Base-by-base conservation (phyloP, 495 filamentous ascomycete species). In the Apodospora peruviana region DNA sequence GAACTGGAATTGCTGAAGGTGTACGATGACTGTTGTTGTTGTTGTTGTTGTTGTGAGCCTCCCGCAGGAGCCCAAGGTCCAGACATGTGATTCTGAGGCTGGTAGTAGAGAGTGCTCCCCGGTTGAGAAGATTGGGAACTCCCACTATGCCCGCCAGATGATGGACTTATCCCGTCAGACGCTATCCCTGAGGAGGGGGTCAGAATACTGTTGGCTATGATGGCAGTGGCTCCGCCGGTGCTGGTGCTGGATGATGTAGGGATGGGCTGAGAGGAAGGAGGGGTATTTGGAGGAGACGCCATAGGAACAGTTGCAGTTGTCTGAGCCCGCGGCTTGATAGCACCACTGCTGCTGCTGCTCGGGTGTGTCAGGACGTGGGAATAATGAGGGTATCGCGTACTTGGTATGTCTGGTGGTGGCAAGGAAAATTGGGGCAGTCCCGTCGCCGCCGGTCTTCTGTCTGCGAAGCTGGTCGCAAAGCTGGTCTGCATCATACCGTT, bases 111-210 rank as follows among this genome's bases (percentile, higher is more conserved):
- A 20, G 14, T 38, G 16, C 36, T 17, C 8, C 36, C 47, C 14
- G 53, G 45, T 20, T 71, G 72, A 16, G 78, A 75, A 51, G 70
- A 61, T 20, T 69, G 66, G n/a, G 79, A 73, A 56, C 69, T 76
- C 53, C 67, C 70, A 50, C 67, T 79, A 59, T 77, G 75, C 3
- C 82, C 57, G 49, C 77, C 76, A 11, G 84, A 75, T n/a, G 76
- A 73, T 47, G 83, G 80, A 57, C 76, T 82, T 43, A 84, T 62
- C 32, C 75, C 73, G 50, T 90, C 86, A 44, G 75, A 74, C n/a
- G 63, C 49, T 52, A 58, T 63, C 57, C 70, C 70, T 73, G 60
- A 42, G 23, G 48, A 51, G 37, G 55, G 53, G 47, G 68, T 75
- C 53, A 75, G 70, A 73, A 55, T 29, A 82, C 71, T 62, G 75